A percentile compares a stretch with the other conserved stretches of the same genome.
Evolutionary conservation across 805 yeast genomes (phyloP).

Genomic region (Zygotorulaspora florentina): DNA sequence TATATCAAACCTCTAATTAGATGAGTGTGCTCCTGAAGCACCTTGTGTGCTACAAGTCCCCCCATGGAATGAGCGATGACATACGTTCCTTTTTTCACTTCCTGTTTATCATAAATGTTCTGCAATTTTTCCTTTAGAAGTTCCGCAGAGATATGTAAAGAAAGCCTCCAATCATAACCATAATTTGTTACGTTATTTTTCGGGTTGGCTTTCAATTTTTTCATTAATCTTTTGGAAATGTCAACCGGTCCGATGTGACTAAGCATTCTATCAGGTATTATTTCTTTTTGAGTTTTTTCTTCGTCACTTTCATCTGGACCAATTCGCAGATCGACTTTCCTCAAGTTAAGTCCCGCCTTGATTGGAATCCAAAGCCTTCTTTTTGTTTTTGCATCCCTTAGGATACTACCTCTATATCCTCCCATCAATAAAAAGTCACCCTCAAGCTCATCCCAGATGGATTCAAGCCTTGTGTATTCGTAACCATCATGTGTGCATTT

Average conservation of each 20-base stretch:
- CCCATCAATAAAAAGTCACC: slow-evolving; percentile 83
- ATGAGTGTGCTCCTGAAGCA: slow-evolving; percentile 61
- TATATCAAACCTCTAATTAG: slow-evolving; percentile 72
- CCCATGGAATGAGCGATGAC: slow-evolving; percentile 95
- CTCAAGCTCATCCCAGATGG: slow-evolving; percentile 54
- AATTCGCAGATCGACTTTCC: slow-evolving; percentile 62
- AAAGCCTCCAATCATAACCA: slow-evolving; percentile 93
- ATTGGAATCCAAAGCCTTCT: slow-evolving; percentile 82
- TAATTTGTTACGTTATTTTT: slow-evolving; percentile 62
- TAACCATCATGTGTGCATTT: slow-evolving; percentile 27
- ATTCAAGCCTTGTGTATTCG: slow-evolving; percentile 29
- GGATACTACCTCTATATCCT: slow-evolving; percentile 81
- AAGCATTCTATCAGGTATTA: slow-evolving; percentile 72
- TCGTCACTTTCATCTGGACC: slow-evolving; percentile 78
- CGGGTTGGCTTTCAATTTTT: slow-evolving; percentile 50
- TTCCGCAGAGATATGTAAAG: slow-evolving; percentile 51
- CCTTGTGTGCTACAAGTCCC: slow-evolving; percentile 79
- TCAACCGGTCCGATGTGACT: slow-evolving; percentile 87
- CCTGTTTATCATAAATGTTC: slow-evolving; percentile 38
- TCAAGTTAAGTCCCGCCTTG: slow-evolving; percentile 74
- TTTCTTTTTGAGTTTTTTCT: slow-evolving; percentile 43
- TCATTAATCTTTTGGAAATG: slow-evolving; percentile 58
- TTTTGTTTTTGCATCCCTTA: slow-evolving; percentile 59
- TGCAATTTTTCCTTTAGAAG: slow-evolving; percentile 49
- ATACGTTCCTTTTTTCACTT: slow-evolving; percentile 50